Base-by-base conservation (phyloP, 495 filamentous ascomycete genomes). In the Penicillium subrubescens region DNA sequence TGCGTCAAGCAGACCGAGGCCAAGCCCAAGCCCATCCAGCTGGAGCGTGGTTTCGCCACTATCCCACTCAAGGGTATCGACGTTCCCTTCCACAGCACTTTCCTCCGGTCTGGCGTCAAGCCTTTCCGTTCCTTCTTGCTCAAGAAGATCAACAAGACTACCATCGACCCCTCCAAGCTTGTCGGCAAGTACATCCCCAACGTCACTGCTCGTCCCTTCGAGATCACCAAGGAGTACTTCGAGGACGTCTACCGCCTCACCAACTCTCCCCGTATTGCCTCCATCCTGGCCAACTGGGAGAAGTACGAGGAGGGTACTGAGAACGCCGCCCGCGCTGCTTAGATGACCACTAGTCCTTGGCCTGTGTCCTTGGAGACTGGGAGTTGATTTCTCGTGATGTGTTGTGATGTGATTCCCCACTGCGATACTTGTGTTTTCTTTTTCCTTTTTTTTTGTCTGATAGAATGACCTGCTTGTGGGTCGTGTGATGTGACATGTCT, bases 101-200 rank as follows among this genome's bases (percentile, higher is more conserved):
- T 98, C 86, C 81, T 99, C 77, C 90, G 95, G 21, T 96, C 92
- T 23, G 95, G 95, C 69, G 95, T 99, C 76, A 99, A 99, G 82
- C 95, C 95, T 46, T 99, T 99, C 92, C 86, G 95, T 58, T 91
- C 86, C 56, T 98, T 99, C 84, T 79, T 99, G 70, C 88, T 97
- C 64, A 98, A 98, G 91, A 99, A 99, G 85, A 98, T 99, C 84
- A 90, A 97, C 83, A 95, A 96, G 85, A 97, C 92, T 21, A 94
- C 90, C 48, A 98, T 99, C 74, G 95, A 99, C 71, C 95, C 95
- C 17, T 88, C 90, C 80, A 99, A 98, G 82, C 79, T 99, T 68
- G 81, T 99, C 67, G 96, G 95, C 60, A 99, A 99, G 82, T 99
- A 99, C 82, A 97, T 99, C 63, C 95, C 95, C 66, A 99, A 99